Conservation (phyloP, 1,139 yeast genomes). For the Taphrina communis region DNA sequence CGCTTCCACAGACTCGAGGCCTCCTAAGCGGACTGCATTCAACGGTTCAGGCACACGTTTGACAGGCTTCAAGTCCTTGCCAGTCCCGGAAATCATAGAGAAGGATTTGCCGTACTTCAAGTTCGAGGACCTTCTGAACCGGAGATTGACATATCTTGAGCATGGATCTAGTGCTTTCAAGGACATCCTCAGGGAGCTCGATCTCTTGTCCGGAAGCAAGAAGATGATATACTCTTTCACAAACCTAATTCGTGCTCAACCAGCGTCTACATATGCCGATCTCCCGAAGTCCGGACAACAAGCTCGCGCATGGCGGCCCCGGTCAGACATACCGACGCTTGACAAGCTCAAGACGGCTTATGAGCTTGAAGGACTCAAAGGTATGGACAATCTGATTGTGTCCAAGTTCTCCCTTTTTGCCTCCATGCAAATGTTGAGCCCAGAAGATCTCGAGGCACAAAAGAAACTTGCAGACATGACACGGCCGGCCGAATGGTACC, state of each 20-base stretch:
- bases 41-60: neutral
- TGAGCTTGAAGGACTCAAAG: constrained; percentile 17
- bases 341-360: constrained; percentile 26
- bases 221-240: neutral
- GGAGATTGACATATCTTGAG: constrained; percentile 13
- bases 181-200: constrained; percentile 10
- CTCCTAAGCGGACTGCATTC: neutral
- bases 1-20: neutral
- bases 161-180: constrained; percentile 13
- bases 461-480: constrained; percentile 37
- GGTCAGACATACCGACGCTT: constrained; percentile 18
- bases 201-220: neutral
- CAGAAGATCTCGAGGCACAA: constrained; percentile 32
- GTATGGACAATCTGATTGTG: constrained; percentile 32
- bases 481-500: constrained; percentile 73
- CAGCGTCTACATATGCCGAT: constrained; percentile 25
- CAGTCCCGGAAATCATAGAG: neutral
- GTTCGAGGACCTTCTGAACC: constrained; percentile 19
- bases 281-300: constrained; percentile 2
- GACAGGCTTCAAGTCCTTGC: neutral
- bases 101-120: constrained; percentile 33
- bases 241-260: neutral
- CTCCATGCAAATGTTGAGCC: constrained; percentile 23
- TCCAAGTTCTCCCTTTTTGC: constrained; percentile 30
- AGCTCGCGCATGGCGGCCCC: constrained; percentile 6